Conservation (phyloP, 306 rosid genomes). For the Rosa lucieae region DNA sequence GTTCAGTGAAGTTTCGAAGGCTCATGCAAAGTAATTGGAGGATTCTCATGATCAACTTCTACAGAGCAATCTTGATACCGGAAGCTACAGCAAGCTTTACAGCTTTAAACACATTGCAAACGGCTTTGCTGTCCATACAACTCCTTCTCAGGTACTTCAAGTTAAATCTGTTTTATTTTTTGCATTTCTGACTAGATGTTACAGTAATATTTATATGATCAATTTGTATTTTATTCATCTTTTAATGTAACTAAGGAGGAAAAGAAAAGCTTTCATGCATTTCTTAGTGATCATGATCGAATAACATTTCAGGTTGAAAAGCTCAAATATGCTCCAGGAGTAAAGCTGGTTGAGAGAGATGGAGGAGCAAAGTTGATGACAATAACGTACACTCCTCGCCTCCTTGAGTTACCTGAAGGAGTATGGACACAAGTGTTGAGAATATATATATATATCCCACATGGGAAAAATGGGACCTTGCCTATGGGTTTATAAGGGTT, state of each 20-base stretch:
- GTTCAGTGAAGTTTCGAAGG: constrained; percentile 38
- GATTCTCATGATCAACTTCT: constrained; percentile 65
- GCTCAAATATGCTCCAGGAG: constrained; percentile 20
- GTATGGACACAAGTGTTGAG: constrained; percentile 52
- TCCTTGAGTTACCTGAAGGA: constrained; percentile 39
- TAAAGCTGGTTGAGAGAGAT: too few relatives aligned
- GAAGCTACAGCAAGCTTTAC: constrained; percentile 67
- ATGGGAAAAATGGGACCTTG: too few relatives aligned
- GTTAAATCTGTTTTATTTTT: background rate
- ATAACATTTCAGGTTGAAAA: constrained; percentile 30
- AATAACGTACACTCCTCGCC: constrained; percentile 42
- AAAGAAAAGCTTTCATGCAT: background rate
- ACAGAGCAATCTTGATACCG: constrained; percentile 47
- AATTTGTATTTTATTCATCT: background rate
- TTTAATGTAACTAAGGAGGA: background rate
- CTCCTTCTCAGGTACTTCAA: constrained; percentile 63
- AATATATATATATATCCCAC: too few relatives aligned
- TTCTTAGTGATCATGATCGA: background rate
- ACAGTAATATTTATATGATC: background rate
- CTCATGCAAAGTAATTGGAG: constrained; percentile 46
- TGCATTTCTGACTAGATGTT: background rate
- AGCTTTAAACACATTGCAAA: constrained; percentile 69
- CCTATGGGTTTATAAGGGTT: too few relatives aligned
- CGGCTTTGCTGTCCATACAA: constrained; percentile 77
- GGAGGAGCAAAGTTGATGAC: constrained; percentile 50